These are phyloP conservation scores for Blastomyces percursus DNA, from an alignment of 2,329 filamentous ascomycete genomes.

Conservation along the genomic window DNA sequence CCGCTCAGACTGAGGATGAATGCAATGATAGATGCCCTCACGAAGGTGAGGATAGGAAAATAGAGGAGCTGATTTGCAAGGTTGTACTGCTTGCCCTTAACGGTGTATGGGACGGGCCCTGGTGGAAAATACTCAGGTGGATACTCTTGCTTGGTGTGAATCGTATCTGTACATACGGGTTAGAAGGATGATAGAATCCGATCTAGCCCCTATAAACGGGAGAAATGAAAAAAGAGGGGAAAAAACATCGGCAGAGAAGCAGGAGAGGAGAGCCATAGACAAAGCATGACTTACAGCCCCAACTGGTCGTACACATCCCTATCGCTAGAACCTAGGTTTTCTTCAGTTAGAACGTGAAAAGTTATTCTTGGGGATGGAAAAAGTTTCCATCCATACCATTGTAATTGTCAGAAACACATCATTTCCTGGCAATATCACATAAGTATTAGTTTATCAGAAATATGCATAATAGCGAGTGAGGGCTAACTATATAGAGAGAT, in stretches of 20 bases:
- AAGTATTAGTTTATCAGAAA: neutral
- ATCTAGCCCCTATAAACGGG: neutral
- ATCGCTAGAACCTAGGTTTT: neutral
- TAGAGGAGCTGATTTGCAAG: constrained; percentile 10
- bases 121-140: constrained; percentile 3
- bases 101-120: neutral
- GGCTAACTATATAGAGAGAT: neutral
- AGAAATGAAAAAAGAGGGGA: no score
- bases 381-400: constrained; percentile 1
- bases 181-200: neutral
- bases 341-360: neutral
- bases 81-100: constrained; percentile 1
- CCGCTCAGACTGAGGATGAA: constrained; percentile 11
- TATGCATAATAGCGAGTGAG: no score
- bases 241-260: neutral
- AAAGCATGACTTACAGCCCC: constrained; percentile 2
- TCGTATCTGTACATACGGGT: constrained; percentile 1
- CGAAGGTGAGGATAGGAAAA: constrained; percentile 8
- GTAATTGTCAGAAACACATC: constrained; percentile 9
- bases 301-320: constrained; percentile 3
- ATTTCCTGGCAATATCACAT: constrained; percentile 5
- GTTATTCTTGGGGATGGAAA: no score
- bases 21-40: constrained; percentile 9
- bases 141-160: neutral
- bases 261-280: neutral